Conservation (phyloP, 2,329 filamentous ascomycete genomes). For the Colletotrichum eleusines region DNA sequence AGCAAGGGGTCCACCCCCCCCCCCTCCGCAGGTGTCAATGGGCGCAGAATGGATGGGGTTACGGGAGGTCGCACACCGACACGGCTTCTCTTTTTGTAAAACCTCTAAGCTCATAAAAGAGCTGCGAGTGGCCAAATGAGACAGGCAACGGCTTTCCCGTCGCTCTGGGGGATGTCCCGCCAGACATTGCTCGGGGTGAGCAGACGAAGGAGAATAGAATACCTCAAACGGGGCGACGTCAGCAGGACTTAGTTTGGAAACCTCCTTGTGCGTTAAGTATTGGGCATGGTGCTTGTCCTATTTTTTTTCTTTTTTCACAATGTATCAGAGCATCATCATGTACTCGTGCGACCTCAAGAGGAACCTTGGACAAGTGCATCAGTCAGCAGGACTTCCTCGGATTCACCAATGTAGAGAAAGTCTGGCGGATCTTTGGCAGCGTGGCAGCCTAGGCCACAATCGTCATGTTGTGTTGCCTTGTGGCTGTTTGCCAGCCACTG, state of each 20-base stretch:
- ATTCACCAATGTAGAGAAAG: not conserved
- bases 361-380: no score
- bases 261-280: no score
- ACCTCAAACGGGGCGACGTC: not conserved
- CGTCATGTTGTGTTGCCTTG: not conserved
- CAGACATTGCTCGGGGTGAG: not conserved
- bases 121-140: not conserved
- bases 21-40: conserved; percentile 6
- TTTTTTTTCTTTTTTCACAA: no score
- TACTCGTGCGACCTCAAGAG: no score
- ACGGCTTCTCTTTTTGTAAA: conserved; percentile 26
- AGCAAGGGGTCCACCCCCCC: conserved; percentile 1
- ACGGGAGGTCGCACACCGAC: conserved; percentile 12
- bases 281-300: no score
- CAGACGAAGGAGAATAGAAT: not conserved
- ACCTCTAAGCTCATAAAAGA: not conserved
- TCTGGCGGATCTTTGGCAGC: not conserved
- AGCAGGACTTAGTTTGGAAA: no score
- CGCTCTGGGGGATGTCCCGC: not conserved
- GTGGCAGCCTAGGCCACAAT: not conserved
- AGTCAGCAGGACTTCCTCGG: no score
- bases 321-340: no score
- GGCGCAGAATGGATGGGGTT: not conserved
- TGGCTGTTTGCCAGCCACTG: not conserved
- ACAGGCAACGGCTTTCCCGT: conserved; percentile 17